Conservation (phyloP, 371 early-diverging fungal genomes). For the Umbelopsis sp. region DNA sequence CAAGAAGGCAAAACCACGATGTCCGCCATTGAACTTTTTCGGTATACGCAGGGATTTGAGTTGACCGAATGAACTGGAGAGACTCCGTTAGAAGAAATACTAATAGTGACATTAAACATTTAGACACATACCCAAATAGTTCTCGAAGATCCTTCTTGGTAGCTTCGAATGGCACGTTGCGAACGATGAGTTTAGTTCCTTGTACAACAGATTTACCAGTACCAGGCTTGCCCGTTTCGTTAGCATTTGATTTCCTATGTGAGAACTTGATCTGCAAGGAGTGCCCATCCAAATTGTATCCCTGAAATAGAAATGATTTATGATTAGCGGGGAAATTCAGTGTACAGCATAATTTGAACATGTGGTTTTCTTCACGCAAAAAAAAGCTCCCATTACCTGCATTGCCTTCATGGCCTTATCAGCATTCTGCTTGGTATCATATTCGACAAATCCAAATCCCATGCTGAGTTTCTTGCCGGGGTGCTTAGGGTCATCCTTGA, state of each 20-base stretch:
- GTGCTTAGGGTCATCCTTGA: constrained; percentile 81
- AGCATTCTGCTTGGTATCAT: constrained; percentile 77
- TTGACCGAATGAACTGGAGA: constrained; percentile 81
- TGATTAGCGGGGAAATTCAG: too few relatives aligned
- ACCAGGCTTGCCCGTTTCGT: constrained; percentile 40
- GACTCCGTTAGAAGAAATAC: too few relatives aligned
- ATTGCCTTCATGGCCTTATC: constrained; percentile 79
- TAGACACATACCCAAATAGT: constrained; percentile 73
- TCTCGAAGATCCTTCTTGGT: constrained; percentile 93
- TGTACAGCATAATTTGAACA: too few relatives aligned
- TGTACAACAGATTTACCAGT: constrained; percentile 49
- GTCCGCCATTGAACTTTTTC: constrained; percentile 91
- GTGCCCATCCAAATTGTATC: constrained; percentile 83
- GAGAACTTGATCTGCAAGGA: constrained; percentile 87
- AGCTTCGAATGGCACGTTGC: constrained; percentile 99
- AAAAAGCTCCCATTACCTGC: constrained; percentile 50
- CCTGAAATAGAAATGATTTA: constrained; percentile 36
- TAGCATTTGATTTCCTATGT: constrained; percentile 50
- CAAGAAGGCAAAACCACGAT: constrained; percentile 99
- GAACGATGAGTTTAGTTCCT: constrained; percentile 90
- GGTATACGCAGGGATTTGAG: constrained; percentile 96
- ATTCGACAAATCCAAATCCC: constrained; percentile 99
- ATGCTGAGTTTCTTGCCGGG: constrained; percentile 77
- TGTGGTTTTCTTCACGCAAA: too few relatives aligned
- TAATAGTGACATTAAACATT: too few relatives aligned